Percentiles rank a stretch among this genome's conserved stretches.
Conservation (phyloP, 768 basidiomycete genomes). For the Hericium rajendrae region DNA sequence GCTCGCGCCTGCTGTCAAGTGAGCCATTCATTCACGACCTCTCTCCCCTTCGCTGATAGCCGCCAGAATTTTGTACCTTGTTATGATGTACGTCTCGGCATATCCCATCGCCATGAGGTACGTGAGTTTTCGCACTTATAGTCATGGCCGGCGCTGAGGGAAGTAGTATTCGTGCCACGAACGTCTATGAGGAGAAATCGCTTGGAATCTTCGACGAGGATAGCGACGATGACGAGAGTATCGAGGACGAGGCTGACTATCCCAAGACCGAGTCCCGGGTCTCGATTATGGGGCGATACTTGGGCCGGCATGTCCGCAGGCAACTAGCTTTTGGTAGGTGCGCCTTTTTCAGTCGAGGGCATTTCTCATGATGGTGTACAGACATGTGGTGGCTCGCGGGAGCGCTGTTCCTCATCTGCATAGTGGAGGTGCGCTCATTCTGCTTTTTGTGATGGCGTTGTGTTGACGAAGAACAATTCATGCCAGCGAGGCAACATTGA, state of each 20-base stretch:
- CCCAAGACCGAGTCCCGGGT: constrained; percentile 17
- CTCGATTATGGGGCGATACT: constrained; percentile 27
- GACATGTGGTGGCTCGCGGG: constrained; percentile 41
- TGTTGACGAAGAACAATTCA: background rate
- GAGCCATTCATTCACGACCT: too few species aligned
- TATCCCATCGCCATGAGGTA: constrained; percentile 76
- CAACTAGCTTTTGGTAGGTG: constrained; percentile 42
- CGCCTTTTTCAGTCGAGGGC: background rate
- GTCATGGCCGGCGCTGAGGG: too few species aligned
- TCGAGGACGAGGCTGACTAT: constrained; percentile 15
- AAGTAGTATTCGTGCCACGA: constrained; percentile 33
- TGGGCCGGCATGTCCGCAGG: constrained; percentile 30
- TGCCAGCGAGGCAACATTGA: constrained; percentile 21
- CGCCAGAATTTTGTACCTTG: constrained; percentile 71
- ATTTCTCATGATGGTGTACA: constrained; percentile 1
- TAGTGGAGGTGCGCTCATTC: constrained; percentile 26
- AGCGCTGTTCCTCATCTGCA: constrained; percentile 40
- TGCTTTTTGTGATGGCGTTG: too few species aligned
- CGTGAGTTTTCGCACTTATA: too few species aligned
- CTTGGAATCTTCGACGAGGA: constrained; percentile 36
- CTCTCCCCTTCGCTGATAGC: too few species aligned
- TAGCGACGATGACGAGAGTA: constrained; percentile 17
- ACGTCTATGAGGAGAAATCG: constrained; percentile 45
- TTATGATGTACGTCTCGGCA: constrained; percentile 82
- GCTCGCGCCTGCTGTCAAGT: constrained; percentile 85